Evolutionary conservation across 176 grass and related monocot genomes (phyloP).

Genomic region (Musa beccarii): DNA sequence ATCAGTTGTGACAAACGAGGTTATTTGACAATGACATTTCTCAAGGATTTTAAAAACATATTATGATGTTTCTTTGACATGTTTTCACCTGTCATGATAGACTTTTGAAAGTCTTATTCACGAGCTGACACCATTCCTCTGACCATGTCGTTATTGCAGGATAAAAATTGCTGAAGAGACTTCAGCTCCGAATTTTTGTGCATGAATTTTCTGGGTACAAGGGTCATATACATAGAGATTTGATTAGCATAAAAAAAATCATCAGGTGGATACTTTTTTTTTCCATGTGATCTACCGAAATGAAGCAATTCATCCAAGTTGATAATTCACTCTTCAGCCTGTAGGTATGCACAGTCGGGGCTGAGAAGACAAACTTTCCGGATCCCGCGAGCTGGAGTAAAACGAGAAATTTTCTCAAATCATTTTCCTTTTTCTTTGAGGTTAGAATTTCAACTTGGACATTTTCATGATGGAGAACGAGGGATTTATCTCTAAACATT

Average conservation of each 20-base stretch:
- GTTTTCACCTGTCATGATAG: background rate
- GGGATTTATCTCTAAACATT: too few relatives aligned
- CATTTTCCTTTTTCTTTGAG: background rate
- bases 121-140: background rate
- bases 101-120: background rate
- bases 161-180: background rate
- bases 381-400: slow-evolving; percentile 4
- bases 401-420: background rate
- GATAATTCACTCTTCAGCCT: background rate
- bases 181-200: background rate
- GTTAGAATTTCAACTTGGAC: too few relatives aligned
- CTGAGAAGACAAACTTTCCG: slow-evolving; percentile 1
- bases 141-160: background rate
- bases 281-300: too few relatives aligned
- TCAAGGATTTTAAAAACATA: background rate
- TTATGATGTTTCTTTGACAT: background rate
- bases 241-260: background rate
- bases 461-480: too few relatives aligned
- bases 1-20: slow-evolving; percentile 45
- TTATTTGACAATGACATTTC: slow-evolving; percentile 2
- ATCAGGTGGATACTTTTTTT: background rate
- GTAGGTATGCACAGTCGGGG: slow-evolving; percentile 7
- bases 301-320: background rate
- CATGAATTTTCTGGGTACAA: background rate
- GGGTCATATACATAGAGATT: background rate